Evolutionary conservation across 768 basidiomycete genomes (phyloP), one percentile per base, ranked within the genome.

Genomic region (Megacollybia marginata): DNA sequence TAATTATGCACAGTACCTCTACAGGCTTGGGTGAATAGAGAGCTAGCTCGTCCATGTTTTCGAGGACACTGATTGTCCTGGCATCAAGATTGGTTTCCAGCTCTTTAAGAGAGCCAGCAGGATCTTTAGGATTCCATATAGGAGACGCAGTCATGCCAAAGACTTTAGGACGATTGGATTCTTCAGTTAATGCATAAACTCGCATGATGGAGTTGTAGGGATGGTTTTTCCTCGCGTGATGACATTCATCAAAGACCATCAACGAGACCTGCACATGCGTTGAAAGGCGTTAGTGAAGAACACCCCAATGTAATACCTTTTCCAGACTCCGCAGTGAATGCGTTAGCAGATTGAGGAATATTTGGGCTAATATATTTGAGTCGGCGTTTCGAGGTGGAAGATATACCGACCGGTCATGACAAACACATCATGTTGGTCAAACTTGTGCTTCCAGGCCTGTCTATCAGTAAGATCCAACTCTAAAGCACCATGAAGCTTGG

Each of bases 131-230:
- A 54, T 88, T 87, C 85, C 86, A 91, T 20, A 92, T 81, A 0
- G 92, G 92, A 15, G 88, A 92, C 0, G 92, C 92, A 0, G 92
- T 94, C 83, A 95, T 87, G 3, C 92, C 92, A 52, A 94, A 89
- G n/a, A 95, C 73, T 61, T 88, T 91, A 9, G 89, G 88, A n/a
- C 85, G 72, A 16, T 68, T 57, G 1, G 48, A 57, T 20, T 32
- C 20, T 7, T 72, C 55, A 69, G 83, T 54, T 40, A 72, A 64
- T 42, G 67, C 67, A 60, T 88, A 88, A 58, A 83, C 77, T 15
- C 76, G 78, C 80, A 92, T 82, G 52, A 92, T 83, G 36, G 73
- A 71, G 54, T 86, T 88, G 65, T 88, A 90, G 0, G 89, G 79
- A 58, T 92, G 85, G 40, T 82, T 81, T 53, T 83, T 83, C 1